Evolutionary conservation across 306 rosid genomes (phyloP).

Genomic region (Prunus dulcis): DNA sequence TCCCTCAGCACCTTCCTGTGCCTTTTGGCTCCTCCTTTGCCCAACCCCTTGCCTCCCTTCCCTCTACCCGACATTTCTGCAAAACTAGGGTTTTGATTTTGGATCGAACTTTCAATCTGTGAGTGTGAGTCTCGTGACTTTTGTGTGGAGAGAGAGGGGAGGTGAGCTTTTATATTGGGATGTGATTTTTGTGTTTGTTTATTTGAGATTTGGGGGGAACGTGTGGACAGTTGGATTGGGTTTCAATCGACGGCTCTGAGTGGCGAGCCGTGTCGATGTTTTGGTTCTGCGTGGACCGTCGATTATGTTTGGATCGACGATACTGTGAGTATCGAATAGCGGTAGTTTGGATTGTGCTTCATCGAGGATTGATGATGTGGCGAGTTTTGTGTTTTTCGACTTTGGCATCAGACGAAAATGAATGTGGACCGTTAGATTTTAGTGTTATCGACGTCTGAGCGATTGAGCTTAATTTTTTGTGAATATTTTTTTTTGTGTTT

Average conservation of each 20-base stretch:
- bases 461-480: not conserved
- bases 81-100: not conserved
- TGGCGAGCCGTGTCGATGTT: not conserved
- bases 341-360: not conserved
- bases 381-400: not conserved
- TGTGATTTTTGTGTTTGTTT: not conserved
- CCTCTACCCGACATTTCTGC: constrained; percentile 51
- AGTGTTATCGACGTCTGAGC: not conserved
- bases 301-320: not conserved
- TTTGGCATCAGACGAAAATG: not conserved
- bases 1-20: constrained; percentile 40
- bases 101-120: not conserved
- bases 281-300: not conserved
- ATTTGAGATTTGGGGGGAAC: not conserved
- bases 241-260: not conserved
- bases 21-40: constrained; percentile 52
- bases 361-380: constrained; percentile 5
- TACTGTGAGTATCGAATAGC: not conserved
- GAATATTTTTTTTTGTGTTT: too few species aligned
- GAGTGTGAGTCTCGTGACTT: not conserved
- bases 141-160: accelerated
- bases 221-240: not conserved
- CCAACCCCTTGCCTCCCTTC: constrained; percentile 52
- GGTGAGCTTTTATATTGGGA: not conserved
- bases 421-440: not conserved